Base-by-base conservation (phyloP, 1,284 basidiomycete species). In the Ganoderma resinaceum region DNA sequence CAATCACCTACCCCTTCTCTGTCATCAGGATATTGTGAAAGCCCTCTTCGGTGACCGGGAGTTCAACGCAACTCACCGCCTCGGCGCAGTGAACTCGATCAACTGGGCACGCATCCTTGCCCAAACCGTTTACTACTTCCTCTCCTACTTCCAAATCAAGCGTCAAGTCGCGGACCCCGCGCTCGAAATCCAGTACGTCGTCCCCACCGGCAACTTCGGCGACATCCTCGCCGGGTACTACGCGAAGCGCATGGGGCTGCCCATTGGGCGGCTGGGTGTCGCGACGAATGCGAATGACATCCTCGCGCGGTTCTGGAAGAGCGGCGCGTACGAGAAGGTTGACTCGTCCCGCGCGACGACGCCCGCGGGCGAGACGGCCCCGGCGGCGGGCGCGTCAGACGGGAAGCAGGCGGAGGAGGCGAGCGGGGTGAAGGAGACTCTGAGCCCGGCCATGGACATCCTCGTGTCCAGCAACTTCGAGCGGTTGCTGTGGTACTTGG, bases 21-120 rank as follows among this genome's bases (percentile, higher is more conserved):
- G 43, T 37, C 20, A 31, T 20, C 73, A 97, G 93, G 96, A 97
- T 80, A 95, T 98, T 73, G 96, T 99, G 75, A 99, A 99, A 85
- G 85, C 92, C 0, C 91, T 98, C 65, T 98, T 99, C 80, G 90
- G 90, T 6, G 97, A 99, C 82, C 85, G 84, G 60, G 84, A 87
- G 35, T 99, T 99, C 87, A 99, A 99, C 82, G 85, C 87, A 2
- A 89, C 87, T 46, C 95, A 99, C 82, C 90, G 89, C 61, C 90
- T 99, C 33, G 98, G 96, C 58, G 98, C 98, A 26, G 93, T 99
- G 78, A 99, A 99, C 84, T 98, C 96, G 43, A 99, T 99, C 85
- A 99, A 99, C 85, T 99, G 97, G 97, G 98, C 98, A 0, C 94
- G 98, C 70, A 99, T 99, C 79, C 92, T 99, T 72, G 96, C 97